Evolutionary conservation across 306 rosid species (phyloP), one percentile per base, ranked within the genome.

Genomic region (Abrus pulchellus): DNA sequence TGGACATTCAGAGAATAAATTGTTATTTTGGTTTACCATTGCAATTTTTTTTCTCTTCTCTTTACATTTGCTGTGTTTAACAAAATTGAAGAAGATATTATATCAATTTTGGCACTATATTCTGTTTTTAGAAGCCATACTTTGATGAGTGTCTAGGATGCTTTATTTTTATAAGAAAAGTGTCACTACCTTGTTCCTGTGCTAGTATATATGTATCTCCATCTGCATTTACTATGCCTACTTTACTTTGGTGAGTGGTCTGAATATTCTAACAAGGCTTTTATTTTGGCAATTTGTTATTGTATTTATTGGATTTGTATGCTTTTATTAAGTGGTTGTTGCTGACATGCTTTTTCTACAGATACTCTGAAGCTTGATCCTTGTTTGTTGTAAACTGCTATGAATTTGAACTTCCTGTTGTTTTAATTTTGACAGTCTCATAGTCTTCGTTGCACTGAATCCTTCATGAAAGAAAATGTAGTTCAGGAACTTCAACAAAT

Each of bases 391-490:
- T 45, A 32, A 61, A 78, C 13, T 68, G 34, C 63, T 9, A 27
- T 72, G 20, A 54, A 64, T 36, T 80, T 76, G 59, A 70, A 62
- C 50, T 50, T 63, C 71, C n/a, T 60, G 50, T 60, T 32, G 55
- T 64, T 72, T 54, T 71, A 9, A 61, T 78, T 52, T 74, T 70
- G 66, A 74, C 88, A 93, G 99, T 90, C 97, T 33, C 98, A 93
- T 83, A 90, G 92, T 76, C 81, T 87, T 66, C 89, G 89, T 7
- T 95, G 99, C 28, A 95, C 97, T 4, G 97, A 95, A 82, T 95
- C 96, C 68, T 95, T 95, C 85, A 93, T 95, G 97, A 80, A 89
- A 85, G 97, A 93, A 74, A 93, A 93, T 83, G 99, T 95, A 64
- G 96, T 89, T 50, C 91, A 67, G 82, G 98, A 93, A 82, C 92